phyloP scores from a whole-genome alignment of 352 stramenopile species.

The Blastocystis sp. region DNA sequence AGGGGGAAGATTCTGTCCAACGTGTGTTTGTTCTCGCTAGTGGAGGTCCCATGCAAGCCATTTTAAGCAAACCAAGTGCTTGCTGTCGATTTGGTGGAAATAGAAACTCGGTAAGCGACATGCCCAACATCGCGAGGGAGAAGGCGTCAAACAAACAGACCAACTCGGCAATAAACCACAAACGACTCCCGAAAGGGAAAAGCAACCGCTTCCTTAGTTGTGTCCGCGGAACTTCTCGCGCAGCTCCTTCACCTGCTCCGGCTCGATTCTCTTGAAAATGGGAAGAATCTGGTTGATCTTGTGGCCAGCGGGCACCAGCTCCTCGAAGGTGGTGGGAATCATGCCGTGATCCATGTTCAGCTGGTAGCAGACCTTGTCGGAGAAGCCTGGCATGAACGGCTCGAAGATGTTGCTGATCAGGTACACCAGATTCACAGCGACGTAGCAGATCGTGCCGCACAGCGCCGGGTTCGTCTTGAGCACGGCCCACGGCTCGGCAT shows the following conservation, averaged over 20 bases:
- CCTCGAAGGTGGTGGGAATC: slow-evolving; percentile 69
- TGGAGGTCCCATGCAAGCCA: too few species aligned
- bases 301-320: slow-evolving; percentile 66
- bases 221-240: slow-evolving; percentile 54
- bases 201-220: neutral
- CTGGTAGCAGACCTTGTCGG: slow-evolving; percentile 70
- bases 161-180: neutral
- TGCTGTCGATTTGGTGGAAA: too few species aligned
- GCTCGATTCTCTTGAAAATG: slow-evolving; percentile 70
- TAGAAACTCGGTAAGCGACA: too few species aligned
- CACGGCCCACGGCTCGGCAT: slow-evolving; percentile 69
- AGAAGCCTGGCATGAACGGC: slow-evolving; percentile 70
- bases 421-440: slow-evolving; percentile 57
- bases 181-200: neutral
- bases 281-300: slow-evolving; percentile 53
- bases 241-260: slow-evolving; percentile 63
- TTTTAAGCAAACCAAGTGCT: too few species aligned
- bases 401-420: slow-evolving; percentile 71
- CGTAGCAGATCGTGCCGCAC: slow-evolving; percentile 49
- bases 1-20: neutral
- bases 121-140: too few species aligned
- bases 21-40: neutral
- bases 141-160: neutral
- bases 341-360: slow-evolving; percentile 66
- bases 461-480: slow-evolving; percentile 50